Evolutionary conservation across 805 yeast genomes (phyloP), one percentile per base, ranked within the genome.

Genomic region (Cephaloascus albidus): DNA sequence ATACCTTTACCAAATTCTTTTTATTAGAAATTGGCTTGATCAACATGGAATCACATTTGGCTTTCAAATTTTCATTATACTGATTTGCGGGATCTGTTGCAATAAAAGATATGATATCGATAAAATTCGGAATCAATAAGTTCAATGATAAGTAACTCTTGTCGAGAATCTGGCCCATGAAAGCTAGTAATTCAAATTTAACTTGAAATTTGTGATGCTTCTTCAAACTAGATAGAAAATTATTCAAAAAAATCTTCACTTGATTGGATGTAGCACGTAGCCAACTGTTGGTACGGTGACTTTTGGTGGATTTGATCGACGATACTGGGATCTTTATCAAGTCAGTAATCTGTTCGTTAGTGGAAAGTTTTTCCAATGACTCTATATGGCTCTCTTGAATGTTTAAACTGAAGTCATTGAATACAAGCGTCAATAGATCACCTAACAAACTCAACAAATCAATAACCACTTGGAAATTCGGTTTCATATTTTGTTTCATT

Each of bases 261-360:
- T 80, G 85, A 15, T 54, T 48, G 3, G 71, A 55, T 0, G 83
- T 76, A 0, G 71, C 78, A 12, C 52, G 60, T n/a, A 77, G 50
- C 86, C 86, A 79, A 14, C 68, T 47, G 4, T 60, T 59, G 3
- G 74, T 67, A 49, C 84, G 58, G 44, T 54, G 60, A 4, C 37
- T 23, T 17, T 47, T 50, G 8, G 40, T 41, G 1, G 18, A 26
- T 5, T 14, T n/a, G 8, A 16, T n/a, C 17, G 33, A 8, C 6
- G 18, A 10, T 31, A 10, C 15, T 31, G 33, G 16, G 6, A 31
- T 31, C n/a, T 8, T 31, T 31, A 31, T 31, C 33, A 31, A 14
- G 14, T 31, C 18, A 16, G 16, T n/a, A 8, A 15, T 31, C 6
- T 31, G 8, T 16, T n/a, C n/a, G 16, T 31, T 8, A 6, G 14